Base-by-base conservation (phyloP, 2,329 filamentous ascomycete species). In the Pseudocercospora eumusae region DNA sequence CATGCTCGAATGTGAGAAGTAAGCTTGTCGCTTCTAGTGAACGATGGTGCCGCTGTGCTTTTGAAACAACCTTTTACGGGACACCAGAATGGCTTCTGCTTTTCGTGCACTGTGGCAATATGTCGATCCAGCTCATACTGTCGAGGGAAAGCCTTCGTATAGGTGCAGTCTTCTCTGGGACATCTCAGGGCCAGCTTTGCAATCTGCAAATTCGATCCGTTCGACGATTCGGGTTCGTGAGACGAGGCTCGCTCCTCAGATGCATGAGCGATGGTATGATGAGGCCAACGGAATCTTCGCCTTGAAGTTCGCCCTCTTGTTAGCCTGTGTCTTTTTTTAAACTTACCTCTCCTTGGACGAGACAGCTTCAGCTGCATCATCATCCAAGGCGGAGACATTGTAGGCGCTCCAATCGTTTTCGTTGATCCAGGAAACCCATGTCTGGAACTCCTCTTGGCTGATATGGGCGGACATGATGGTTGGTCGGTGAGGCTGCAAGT, bases 271-370 rank as follows among this genome's bases (percentile, higher is more conserved):
- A 27, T 3, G 7, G 25, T 27, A 27, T n/a, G n/a, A n/a, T n/a
- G n/a, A n/a, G n/a, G n/a, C n/a, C n/a, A n/a, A n/a, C n/a, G n/a
- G n/a, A n/a, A n/a, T n/a, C n/a, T n/a, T n/a, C n/a, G n/a, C n/a
- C n/a, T n/a, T n/a, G n/a, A n/a, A n/a, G n/a, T n/a, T n/a, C n/a
- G 33, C 55, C 55, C 55, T 57, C 33, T 8, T 31, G 21, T 57
- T 45, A 57, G 33, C 55, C 8, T 49, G 15, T 47, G n/a, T 11
- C 40, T 57, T 57, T 57, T 57, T 47, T 44, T 45, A 28, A 10
- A 57, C 55, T 57, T 25, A 57, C 55, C 55, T 57, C 28, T 36
- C 15, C 33, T 56, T 15, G 27, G 50, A 15, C 25, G 50, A 53
- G 28, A 27, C 50, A 27, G 25, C 21, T 33, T 10, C 20, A 47